Evolutionary conservation across 352 stramenopile genomes (phyloP), one percentile per base, ranked within the genome.

Genomic region (Pythium guiyangense): DNA sequence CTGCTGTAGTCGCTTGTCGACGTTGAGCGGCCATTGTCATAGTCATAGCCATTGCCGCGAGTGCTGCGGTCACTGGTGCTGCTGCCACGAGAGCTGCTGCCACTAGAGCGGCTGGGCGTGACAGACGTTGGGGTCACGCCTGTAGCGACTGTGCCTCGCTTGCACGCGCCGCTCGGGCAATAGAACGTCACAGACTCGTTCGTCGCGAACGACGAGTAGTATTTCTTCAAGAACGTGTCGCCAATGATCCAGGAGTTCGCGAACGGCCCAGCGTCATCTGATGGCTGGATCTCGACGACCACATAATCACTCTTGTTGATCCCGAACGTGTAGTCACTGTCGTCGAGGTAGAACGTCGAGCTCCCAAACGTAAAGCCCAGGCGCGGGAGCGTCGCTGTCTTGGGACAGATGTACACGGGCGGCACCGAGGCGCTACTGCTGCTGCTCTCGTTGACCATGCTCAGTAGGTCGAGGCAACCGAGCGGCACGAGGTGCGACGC

Each of bases 161-260:
- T n/a, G n/a, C n/a, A n/a, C n/a, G n/a, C n/a, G n/a, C n/a, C n/a
- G n/a, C n/a, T n/a, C n/a, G n/a, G n/a, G n/a, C n/a, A n/a, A n/a
- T n/a, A n/a, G n/a, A n/a, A n/a, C n/a, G n/a, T n/a, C n/a, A n/a
- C n/a, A n/a, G n/a, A n/a, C n/a, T n/a, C n/a, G n/a, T n/a, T n/a
- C n/a, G n/a, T n/a, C n/a, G 74, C 71, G 60, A 82, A 92, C 25
- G 60, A 63, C 6, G 79, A 81, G 63, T 90, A 92, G 57, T 84
- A 92, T 3, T 71, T 54, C 57, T 89, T 88, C 15, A 92, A 57
- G 49, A 92, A 89, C 17, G 83, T 90, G 39, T 81, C 78, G n/a
- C 83, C 80, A 10, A 92, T 62, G 58, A 92, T 86, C 83, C 83
- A 92, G 14, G 66, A 81, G 61, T 91, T 69, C 15, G 58, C 65